phyloP scores from a whole-genome alignment of 208 protist species.

The Crithidia thermophila region DNA sequence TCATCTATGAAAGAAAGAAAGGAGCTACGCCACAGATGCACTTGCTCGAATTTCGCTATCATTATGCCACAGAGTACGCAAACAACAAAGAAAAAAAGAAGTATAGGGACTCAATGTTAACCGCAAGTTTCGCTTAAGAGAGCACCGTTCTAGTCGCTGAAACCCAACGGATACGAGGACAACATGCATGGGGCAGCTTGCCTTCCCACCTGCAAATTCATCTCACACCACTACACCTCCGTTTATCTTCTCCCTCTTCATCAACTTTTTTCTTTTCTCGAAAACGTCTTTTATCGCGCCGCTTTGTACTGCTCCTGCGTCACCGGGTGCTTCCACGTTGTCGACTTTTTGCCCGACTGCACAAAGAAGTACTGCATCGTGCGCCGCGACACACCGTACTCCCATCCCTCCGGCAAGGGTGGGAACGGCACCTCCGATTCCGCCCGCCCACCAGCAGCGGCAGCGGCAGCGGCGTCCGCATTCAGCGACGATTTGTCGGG shows the following conservation, averaged over 20 bases:
- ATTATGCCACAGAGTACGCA: not conserved
- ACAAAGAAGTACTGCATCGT: conserved; percentile 42
- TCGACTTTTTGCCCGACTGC: conserved; percentile 36
- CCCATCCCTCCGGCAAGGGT: conserved; percentile 30
- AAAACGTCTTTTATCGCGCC: conserved; percentile 6
- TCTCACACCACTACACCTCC: no score
- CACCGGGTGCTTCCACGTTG: conserved; percentile 38
- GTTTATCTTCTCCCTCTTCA: no score
- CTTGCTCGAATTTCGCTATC: no score
- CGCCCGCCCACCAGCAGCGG: not conserved
- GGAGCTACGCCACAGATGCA: not conserved
- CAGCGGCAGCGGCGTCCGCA: no score
- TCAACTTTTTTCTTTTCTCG: conserved; percentile 12
- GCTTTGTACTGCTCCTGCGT: conserved; percentile 40
- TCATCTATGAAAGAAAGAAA: conserved; percentile 6
- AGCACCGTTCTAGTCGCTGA: no score
- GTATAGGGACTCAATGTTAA: not conserved
- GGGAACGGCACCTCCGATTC: conserved; percentile 27
- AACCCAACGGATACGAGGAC: not conserved
- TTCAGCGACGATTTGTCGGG: no score
- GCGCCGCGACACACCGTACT: conserved; percentile 33
- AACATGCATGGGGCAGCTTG: conserved; percentile 14
- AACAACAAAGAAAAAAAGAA: not conserved
- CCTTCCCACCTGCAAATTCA: no score
- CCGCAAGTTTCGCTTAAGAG: no score